phyloP scores from a whole-genome alignment of 2,329 filamentous ascomycete genomes.

The Cladobotryum protrusum region DNA sequence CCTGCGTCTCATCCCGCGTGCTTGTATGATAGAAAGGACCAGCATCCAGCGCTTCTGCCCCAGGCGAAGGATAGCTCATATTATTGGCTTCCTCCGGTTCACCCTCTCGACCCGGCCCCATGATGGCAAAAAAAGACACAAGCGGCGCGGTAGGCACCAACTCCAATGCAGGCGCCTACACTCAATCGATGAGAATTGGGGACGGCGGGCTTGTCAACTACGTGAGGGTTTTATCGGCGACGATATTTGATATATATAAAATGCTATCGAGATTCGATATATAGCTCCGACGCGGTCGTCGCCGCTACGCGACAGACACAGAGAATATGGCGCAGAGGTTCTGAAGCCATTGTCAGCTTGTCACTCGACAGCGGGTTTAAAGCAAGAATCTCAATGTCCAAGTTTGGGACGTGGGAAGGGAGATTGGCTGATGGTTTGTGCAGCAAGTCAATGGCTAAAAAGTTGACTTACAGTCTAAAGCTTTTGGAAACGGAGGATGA shows the following conservation, averaged over 20 bases:
- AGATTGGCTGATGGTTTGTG: conserved; percentile 11
- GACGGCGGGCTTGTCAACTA: neutral
- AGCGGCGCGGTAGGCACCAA: neutral
- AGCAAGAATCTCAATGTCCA: conserved; percentile 3
- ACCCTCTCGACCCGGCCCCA: conserved; percentile 30
- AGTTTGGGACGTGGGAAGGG: neutral
- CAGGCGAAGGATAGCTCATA: conserved; percentile 42
- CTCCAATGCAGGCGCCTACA: neutral
- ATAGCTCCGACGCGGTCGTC: neutral
- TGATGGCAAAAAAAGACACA: conserved; percentile 11
- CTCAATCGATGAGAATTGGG: neutral
- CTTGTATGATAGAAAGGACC: conserved; percentile 39
- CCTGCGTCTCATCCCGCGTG: conserved; percentile 26
- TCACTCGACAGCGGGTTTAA: conserved; percentile 10
- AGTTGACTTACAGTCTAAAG: conserved; percentile 29
- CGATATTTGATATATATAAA: neutral
- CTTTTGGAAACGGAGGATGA: conserved; percentile 32
- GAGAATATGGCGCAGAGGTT: conserved; percentile 9
- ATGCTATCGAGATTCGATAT: neutral
- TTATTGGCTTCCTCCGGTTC: conserved; percentile 30
- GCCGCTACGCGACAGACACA: conserved; percentile 9
- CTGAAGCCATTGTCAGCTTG: conserved; percentile 19
- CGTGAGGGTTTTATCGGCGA: neutral
- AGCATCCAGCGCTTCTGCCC: conserved; percentile 37
- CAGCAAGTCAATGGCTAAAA: conserved; percentile 8